A percentile compares a stretch with the other conserved stretches of the same genome.
Conservation (phyloP, 2,329 filamentous ascomycete species). For the Botrytis pseudocinerea region DNA sequence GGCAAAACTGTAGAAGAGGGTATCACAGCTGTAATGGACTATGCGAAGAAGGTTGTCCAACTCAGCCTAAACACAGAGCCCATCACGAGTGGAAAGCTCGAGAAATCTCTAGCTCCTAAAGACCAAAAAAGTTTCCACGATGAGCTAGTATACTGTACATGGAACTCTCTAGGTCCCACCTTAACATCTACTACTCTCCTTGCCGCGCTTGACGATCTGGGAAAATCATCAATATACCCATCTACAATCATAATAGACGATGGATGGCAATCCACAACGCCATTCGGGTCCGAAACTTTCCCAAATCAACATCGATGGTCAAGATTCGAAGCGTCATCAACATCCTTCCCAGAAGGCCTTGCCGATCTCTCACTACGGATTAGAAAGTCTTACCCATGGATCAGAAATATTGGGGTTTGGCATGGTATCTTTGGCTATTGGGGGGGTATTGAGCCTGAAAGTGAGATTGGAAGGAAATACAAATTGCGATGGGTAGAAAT, state of each 20-base stretch:
- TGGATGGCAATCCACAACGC: conserved; percentile 28
- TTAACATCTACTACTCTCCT: conserved; percentile 23
- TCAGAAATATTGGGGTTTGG: conserved; percentile 30
- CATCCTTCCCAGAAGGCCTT: conserved; percentile 26
- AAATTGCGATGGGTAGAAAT: conserved; percentile 23
- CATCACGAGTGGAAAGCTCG: background rate
- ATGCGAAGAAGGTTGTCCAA: conserved; percentile 22
- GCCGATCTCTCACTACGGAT: conserved; percentile 20
- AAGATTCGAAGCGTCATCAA: conserved; percentile 25
- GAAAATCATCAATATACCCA: conserved; percentile 21
- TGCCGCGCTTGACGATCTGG: conserved; percentile 22
- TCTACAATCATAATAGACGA: conserved; percentile 30
- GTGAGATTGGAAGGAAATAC: conserved; percentile 23
- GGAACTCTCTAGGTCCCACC: conserved; percentile 27
- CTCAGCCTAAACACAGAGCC: background rate
- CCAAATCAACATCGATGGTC: conserved; percentile 21
- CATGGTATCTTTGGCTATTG: conserved; percentile 29
- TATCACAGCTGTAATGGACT: conserved; percentile 20
- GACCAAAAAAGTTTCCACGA: conserved; percentile 15
- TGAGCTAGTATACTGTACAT: conserved; percentile 26
- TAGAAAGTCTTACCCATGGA: conserved; percentile 20
- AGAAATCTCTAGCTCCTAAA: background rate
- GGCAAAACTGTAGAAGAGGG: conserved; percentile 24
- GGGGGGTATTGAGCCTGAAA: conserved; percentile 27
- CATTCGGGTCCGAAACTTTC: conserved; percentile 14